Conservation (phyloP, 148 eudicot species). For the Spergularia marina region DNA sequence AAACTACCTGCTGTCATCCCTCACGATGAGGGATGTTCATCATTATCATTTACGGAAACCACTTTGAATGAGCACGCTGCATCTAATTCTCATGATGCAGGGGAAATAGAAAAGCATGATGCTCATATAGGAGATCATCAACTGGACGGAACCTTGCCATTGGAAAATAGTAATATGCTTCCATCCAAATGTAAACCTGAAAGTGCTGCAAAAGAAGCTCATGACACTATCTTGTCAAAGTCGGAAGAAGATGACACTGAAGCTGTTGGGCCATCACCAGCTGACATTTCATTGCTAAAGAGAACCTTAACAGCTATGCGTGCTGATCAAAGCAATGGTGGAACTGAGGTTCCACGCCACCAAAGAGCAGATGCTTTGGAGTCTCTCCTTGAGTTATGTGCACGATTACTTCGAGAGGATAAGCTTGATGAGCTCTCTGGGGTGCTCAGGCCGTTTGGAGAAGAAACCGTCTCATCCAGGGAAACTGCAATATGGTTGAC, state of each 20-base stretch:
- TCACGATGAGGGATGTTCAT: conserved; percentile 28
- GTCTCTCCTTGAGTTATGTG: conserved; percentile 93
- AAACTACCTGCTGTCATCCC: conserved; percentile 21
- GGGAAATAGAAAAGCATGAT: conserved; percentile 21
- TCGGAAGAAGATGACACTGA: conserved; percentile 26
- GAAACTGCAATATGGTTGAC: conserved; percentile 98
- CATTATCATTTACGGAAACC: conserved; percentile 19
- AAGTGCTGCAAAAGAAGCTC: conserved; percentile 23
- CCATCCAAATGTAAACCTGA: conserved; percentile 28
- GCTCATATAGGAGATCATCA: conserved; percentile 15
- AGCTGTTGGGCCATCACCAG: conserved; percentile 27
- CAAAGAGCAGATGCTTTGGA: conserved; percentile 88
- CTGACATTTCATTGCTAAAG: conserved; percentile 37
- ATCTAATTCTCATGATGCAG: conserved; percentile 9
- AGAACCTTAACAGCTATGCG: conserved; percentile 32
- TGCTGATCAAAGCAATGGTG: conserved; percentile 35
- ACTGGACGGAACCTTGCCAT: conserved; percentile 15
- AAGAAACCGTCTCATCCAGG: conserved; percentile 81
- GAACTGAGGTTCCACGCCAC: conserved; percentile 42
- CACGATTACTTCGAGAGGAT: conserved; percentile 71
- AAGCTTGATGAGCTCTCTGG: conserved; percentile 79
- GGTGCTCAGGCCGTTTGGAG: conserved; percentile 87
- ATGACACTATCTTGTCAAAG: conserved; percentile 4
- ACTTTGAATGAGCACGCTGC: conserved; percentile 29
- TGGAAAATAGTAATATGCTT: conserved; percentile 28